A percentile compares a stretch with the other conserved stretches of the same genome.
Conservation (phyloP, 2,329 filamentous ascomycete species). For the Tolypocladium pustulatum region DNA sequence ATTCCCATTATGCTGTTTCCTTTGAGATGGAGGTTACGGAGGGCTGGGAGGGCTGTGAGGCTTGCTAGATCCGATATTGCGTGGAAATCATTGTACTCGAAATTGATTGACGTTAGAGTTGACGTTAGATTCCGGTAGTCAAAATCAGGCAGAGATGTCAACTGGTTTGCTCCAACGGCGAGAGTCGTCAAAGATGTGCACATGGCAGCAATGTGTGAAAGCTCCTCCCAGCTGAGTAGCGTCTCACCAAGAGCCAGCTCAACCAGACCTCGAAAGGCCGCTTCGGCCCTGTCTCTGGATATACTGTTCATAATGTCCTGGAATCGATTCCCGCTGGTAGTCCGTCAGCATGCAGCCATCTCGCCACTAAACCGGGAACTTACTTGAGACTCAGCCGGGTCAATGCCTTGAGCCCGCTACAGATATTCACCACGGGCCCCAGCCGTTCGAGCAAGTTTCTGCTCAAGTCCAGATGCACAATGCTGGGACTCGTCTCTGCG, state of each 20-base stretch:
- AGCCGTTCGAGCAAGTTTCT: slow-evolving; percentile 68
- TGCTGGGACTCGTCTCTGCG: slow-evolving; percentile 46
- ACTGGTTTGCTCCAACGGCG: slow-evolving; percentile 45
- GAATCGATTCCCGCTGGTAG: slow-evolving; percentile 62
- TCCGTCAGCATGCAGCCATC: not conserved
- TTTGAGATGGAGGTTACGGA: slow-evolving; percentile 61
- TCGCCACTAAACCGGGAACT: slow-evolving; percentile 13
- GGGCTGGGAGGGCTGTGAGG: slow-evolving; percentile 37
- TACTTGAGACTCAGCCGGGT: slow-evolving; percentile 62
- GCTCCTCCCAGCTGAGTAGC: slow-evolving; percentile 54
- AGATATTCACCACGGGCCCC: slow-evolving; percentile 59
- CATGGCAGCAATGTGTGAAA: slow-evolving; percentile 39
- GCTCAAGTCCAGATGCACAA: slow-evolving; percentile 74
- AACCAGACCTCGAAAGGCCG: slow-evolving; percentile 38
- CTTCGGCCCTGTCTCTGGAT: slow-evolving; percentile 18
- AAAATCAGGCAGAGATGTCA: slow-evolving; percentile 38
- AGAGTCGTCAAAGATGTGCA: slow-evolving; percentile 45
- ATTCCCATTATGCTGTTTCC: slow-evolving; percentile 56
- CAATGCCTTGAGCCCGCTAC: slow-evolving; percentile 55
- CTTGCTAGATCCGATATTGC: slow-evolving; percentile 45
- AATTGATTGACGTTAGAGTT: slow-evolving; percentile 50
- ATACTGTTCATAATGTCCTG: slow-evolving; percentile 27
- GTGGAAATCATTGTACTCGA: slow-evolving; percentile 64
- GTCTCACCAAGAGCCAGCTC: slow-evolving; percentile 59
- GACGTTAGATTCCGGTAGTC: slow-evolving; percentile 29